A percentile compares a stretch with the other conserved stretches of the same genome.
Evolutionary conservation across 2,329 filamentous ascomycete species (phyloP).

Genomic region (Hortaea sp.): DNA sequence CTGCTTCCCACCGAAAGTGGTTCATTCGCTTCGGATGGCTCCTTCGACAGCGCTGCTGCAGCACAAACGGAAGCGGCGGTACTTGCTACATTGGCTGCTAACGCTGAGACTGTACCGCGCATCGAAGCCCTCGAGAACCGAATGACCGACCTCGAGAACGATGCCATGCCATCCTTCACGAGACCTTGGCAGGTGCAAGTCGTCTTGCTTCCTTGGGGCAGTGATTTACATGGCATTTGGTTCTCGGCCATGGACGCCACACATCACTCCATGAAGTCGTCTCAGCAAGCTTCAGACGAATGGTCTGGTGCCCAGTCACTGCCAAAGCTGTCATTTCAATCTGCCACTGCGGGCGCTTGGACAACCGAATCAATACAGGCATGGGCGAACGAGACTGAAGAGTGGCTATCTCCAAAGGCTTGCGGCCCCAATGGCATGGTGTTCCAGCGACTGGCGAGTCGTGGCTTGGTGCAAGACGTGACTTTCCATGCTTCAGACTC

Average conservation of each 20-base stretch:
- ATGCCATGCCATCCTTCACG: conserved; percentile 47
- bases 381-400: conserved; percentile 37
- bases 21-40: conserved; percentile 32
- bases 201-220: conserved; percentile 61
- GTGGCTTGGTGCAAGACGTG: conserved; percentile 59
- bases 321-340: conserved; percentile 17
- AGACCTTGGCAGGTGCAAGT: conserved; percentile 68
- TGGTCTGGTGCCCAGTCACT: conserved; percentile 31
- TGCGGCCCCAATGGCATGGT: conserved; percentile 53
- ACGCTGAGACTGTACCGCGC: conserved; percentile 31
- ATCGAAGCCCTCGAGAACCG: conserved; percentile 40
- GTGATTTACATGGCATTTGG: conserved; percentile 45
- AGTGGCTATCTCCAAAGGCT: conserved; percentile 60
- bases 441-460: conserved; percentile 62
- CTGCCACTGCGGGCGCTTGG: conserved; percentile 36
- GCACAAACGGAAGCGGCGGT: conserved; percentile 25
- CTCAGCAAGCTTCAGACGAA: conserved; percentile 36
- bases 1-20: conserved; percentile 23
- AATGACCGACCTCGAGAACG: conserved; percentile 46
- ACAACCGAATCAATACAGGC: conserved; percentile 38
- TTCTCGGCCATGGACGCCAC: conserved; percentile 33
- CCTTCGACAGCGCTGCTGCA: conserved; percentile 25
- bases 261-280: conserved; percentile 24
- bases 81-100: conserved; percentile 23
- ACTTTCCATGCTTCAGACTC: conserved; percentile 54